phyloP scores from a whole-genome alignment of 2,329 filamentous ascomycete genomes.

The Monilinia laxa region DNA sequence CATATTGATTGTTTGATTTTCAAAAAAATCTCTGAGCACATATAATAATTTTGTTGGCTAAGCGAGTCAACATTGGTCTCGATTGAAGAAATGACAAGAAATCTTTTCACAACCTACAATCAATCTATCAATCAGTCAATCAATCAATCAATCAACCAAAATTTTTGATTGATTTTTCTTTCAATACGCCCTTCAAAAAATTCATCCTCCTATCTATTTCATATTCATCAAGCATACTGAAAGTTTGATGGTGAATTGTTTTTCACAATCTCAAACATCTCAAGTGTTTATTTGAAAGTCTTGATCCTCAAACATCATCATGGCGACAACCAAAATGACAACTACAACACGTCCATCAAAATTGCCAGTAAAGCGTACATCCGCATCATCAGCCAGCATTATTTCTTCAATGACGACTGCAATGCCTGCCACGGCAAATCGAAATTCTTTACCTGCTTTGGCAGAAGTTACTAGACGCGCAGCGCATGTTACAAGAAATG shows the following conservation, averaged over 20 bases:
- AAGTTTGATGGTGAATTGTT: constrained; percentile 13
- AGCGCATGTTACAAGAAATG: constrained; percentile 24
- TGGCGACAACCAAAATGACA: constrained; percentile 8
- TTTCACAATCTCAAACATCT: neutral
- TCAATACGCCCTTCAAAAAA: neutral
- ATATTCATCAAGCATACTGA: neutral
- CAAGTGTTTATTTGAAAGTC: constrained; percentile 3
- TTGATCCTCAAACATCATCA: constrained; percentile 11
- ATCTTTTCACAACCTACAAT: no score
- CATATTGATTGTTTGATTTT: neutral
- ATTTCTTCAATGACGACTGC: constrained; percentile 16
- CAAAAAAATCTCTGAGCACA: neutral
- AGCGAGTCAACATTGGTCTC: neutral
- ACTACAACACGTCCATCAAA: constrained; percentile 1
- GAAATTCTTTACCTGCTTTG: constrained; percentile 12
- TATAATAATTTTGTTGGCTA: neutral
- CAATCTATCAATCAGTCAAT: no score
- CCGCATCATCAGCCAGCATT: constrained; percentile 15
- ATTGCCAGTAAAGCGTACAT: constrained; percentile 8
- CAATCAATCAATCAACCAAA: no score
- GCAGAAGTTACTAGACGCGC: constrained; percentile 9
- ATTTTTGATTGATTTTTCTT: no score
- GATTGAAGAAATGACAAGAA: neutral
- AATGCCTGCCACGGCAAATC: constrained; percentile 6
- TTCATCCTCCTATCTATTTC: neutral